Base-by-base conservation (phyloP, 352 stramenopile species). In the Pythium guiyangense region DNA sequence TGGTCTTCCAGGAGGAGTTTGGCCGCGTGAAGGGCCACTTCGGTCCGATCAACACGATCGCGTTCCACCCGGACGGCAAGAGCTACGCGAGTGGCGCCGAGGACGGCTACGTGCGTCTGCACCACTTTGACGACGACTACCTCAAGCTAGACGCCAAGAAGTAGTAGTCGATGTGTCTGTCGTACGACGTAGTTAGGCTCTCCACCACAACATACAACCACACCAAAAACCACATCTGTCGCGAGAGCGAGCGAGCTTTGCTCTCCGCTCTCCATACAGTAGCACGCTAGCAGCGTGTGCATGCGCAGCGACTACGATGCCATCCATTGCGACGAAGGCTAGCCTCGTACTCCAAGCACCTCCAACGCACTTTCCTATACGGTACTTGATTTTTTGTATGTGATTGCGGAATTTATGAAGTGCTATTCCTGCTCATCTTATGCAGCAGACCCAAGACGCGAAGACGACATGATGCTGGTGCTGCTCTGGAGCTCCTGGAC, bases 1-100 rank as follows among this genome's bases (percentile, higher is more conserved):
- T 98, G 72, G 94, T 99, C 12, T 98, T 98, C 70, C 94, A 98
- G 71, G 94, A 99, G 63, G 96, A 99, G 73, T 99, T 99, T 73
- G 97, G 92, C 6, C 88, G 88, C 56, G 96, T 99, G 39, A 99
- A 99, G 80, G 97, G 97, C 56, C 97, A 99, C 73, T 99, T 99
- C 74, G 97, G 97, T 50, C 97, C 97, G 29, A 99, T 99, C 69
- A 99, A 99, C 85, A 97, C 97, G 47, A 93, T 99, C 49, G 92
- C 91, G 52, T 98, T 99, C 71, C 97, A 98, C 73, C 97, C 97
- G 6, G 96, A 99, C 70, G 97, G 97, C 63, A 96, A 93, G 71
- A 98, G 92, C 76, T 99, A 98, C 86, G 95, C 95, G n/a, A 99
- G 91, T 63, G 97, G 97, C 43, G 96, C 95, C 14, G 97, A 99